Percentiles rank a stretch among this genome's conserved stretches.
phyloP scores from a whole-genome alignment of 2,329 filamentous ascomycete genomes.

The Eutypa lata region DNA sequence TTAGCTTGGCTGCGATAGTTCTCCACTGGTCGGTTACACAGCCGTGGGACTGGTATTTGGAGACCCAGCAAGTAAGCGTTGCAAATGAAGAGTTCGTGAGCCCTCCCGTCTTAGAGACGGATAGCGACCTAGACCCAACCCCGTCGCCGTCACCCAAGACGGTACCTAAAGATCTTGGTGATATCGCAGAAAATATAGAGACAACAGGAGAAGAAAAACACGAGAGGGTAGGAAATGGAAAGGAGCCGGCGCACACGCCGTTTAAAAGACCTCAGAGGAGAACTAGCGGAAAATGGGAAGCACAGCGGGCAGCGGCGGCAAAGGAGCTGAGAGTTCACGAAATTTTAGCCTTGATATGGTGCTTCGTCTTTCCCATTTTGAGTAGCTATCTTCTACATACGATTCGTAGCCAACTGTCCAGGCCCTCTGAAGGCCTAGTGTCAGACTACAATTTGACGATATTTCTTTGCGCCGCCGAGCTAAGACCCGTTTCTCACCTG shows the following conservation, averaged over 20 bases:
- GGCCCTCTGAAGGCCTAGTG: slow-evolving; percentile 80
- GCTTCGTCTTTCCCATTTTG: slow-evolving; percentile 73
- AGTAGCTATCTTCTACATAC: slow-evolving; percentile 83
- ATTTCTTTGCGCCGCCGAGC: slow-evolving; percentile 82
- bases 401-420: slow-evolving; percentile 75
- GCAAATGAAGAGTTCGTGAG: slow-evolving; percentile 39
- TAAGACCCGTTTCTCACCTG: slow-evolving; percentile 78
- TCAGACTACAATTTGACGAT: slow-evolving; percentile 92
- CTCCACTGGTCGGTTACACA: slow-evolving; percentile 89
- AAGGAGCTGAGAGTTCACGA: slow-evolving; percentile 73
- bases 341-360: slow-evolving; percentile 68
- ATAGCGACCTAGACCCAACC: slow-evolving; percentile 37
- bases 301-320: slow-evolving; percentile 38
- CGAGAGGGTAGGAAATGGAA: neutral
- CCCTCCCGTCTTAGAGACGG: slow-evolving; percentile 42
- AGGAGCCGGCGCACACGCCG: neutral
- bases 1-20: slow-evolving; percentile 78
- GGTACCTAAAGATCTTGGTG: slow-evolving; percentile 41
- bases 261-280: slow-evolving; percentile 11
- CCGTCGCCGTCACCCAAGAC: slow-evolving; percentile 13
- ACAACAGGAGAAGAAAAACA: slow-evolving; percentile 3
- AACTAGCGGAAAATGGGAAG: slow-evolving; percentile 17
- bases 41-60: slow-evolving; percentile 82
- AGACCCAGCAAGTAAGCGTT: slow-evolving; percentile 61
- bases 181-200: slow-evolving; percentile 33